Base-by-base conservation (phyloP, 2,329 filamentous ascomycete genomes). In the Ilyonectria sp. region DNA sequence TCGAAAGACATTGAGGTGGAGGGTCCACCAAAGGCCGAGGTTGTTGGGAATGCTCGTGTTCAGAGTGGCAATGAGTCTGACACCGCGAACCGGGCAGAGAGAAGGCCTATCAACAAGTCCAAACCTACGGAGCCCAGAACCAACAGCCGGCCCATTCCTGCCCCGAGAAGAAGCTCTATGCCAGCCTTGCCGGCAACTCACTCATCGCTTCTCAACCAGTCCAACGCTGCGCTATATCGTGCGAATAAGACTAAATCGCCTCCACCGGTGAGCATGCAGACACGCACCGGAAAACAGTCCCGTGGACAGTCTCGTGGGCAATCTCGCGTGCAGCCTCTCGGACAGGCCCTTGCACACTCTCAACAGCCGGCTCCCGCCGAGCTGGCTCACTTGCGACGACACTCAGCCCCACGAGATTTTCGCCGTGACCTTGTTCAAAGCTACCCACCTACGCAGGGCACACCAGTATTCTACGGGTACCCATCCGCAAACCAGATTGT, bases 251-350 rank as follows among this genome's bases (percentile, higher is more conserved):
- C 78, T 10, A 81, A 73, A 60, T 79, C 80, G 0, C 79, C 81
- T 3, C 82, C 82, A 1, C 82, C 84, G 0, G 78, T 85, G 31
- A 85, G 81, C 70, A 81, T 85, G 76, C 78, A 78, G n/a, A 83
- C 81, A 4, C 79, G 82, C 29, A 82, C 79, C 33, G 76, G 69
- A 13, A 80, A 75, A 47, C 68, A 69, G 19, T 47, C 74, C 3
- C 69, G 65, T 11, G 63, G 68, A 47, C 68, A 69, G 19, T 46
- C 74, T 4, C 69, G 65, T 11, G 63, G 68, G 5, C 67, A 33
- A 11, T 9, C 31, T 9, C 31, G 69, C 13, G 79, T 74, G 46
- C 68, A 69, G 19, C 43, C 74, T 4, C 69, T 65, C 11, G 63
- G 68, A 6, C 67, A 74, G 44, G 6, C 65, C 17, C 62, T 65